Percentiles rank a stretch among this genome's conserved stretches.
Evolutionary conservation across 2,329 filamentous ascomycete species (phyloP).

Genomic region (Helminthosporium solani): DNA sequence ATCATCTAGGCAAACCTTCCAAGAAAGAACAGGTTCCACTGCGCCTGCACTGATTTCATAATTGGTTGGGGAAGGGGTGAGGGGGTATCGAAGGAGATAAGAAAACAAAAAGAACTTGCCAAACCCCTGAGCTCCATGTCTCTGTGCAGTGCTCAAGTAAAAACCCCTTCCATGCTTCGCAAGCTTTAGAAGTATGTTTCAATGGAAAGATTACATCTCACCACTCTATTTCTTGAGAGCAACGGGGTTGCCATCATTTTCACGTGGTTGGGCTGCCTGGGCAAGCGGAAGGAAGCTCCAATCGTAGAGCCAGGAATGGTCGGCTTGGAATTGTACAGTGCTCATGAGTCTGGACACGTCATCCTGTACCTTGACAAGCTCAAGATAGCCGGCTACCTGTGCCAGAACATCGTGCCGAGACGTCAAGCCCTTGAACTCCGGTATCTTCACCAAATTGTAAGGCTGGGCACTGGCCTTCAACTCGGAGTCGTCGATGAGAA

Average conservation of each 20-base stretch:
- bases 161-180: no score
- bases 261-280: not conserved
- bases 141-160: no score
- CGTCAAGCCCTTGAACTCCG: conserved; percentile 65
- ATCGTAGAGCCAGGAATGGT: conserved; percentile 29
- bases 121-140: no score
- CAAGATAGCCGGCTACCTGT: conserved; percentile 55
- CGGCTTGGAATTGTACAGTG: conserved; percentile 29
- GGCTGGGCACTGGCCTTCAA: conserved; percentile 84
- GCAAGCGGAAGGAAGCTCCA: conserved; percentile 17
- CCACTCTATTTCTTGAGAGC: not conserved
- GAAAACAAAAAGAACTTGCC: no score
- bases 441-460: conserved; percentile 75
- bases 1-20: no score
- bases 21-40: no score
- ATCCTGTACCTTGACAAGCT: conserved; percentile 51
- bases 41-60: no score
- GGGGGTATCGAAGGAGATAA: no score
- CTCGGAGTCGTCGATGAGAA: conserved; percentile 81
- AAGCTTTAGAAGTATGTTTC: no score
- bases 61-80: no score
- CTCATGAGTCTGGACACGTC: conserved; percentile 66
- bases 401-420: conserved; percentile 49
- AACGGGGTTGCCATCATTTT: not conserved
- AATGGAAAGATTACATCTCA: no score